Conservation (phyloP, 805 yeast species). For the Candida corydali region DNA sequence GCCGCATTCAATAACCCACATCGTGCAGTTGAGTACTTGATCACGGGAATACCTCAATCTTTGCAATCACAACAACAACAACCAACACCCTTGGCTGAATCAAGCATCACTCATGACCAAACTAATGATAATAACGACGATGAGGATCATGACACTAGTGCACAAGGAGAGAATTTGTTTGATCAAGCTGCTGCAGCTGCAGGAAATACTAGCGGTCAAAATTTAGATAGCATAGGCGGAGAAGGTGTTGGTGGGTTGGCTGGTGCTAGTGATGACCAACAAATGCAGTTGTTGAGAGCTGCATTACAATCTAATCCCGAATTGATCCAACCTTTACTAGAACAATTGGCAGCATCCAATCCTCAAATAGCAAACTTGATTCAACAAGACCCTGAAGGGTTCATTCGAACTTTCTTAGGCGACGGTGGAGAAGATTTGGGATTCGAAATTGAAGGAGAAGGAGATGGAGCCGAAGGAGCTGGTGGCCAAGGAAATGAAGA, state of each 20-base stretch:
- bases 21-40: conserved; percentile 91
- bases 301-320: conserved; percentile 85
- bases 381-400: conserved; percentile 85
- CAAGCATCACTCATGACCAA: conserved; percentile 16
- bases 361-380: conserved; percentile 83
- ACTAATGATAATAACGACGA: conserved; percentile 10
- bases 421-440: conserved; percentile 51
- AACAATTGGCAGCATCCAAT: conserved; percentile 72
- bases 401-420: conserved; percentile 66
- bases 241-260: conserved; percentile 28
- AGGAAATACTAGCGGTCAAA: conserved; percentile 27
- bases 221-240: conserved; percentile 11
- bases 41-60: conserved; percentile 83
- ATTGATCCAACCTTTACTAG: conserved; percentile 76
- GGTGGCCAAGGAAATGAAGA: conserved; percentile 33
- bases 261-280: conserved; percentile 44
- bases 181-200: conserved; percentile 47
- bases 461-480: conserved; percentile 24
- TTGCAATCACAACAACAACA: conserved; percentile 34
- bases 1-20: conserved; percentile 98
- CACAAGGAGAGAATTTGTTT: conserved; percentile 45
- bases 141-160: conserved; percentile 29
- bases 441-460: conserved; percentile 29
- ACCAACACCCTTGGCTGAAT: conserved; percentile 15
- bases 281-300: conserved; percentile 59